These are phyloP conservation scores for Cystobasidium ongulense DNA, from an alignment of 768 basidiomycete genomes.

Conservation along the genomic window DNA sequence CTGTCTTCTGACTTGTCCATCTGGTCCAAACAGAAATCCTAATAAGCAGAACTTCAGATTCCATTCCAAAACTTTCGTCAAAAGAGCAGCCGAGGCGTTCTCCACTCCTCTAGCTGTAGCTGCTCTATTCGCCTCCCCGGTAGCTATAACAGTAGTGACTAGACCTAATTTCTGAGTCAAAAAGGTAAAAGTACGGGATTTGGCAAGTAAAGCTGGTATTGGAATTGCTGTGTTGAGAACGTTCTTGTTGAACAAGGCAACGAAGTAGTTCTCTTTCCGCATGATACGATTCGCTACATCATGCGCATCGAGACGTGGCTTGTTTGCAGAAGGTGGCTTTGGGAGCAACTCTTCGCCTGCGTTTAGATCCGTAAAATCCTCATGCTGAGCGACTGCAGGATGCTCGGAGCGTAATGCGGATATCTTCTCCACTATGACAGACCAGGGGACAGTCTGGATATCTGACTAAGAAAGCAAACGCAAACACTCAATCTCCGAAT, in stretches of 20 bases:
- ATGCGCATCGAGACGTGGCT: slow-evolving; percentile 82
- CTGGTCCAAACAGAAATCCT: slow-evolving; percentile 86
- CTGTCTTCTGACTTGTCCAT: slow-evolving; percentile 79
- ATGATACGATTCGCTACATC: slow-evolving; percentile 96
- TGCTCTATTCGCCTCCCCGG: slow-evolving; percentile 46
- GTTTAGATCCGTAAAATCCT: slow-evolving; percentile 3
- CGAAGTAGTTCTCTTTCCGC: slow-evolving; percentile 96
- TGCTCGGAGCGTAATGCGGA: slow-evolving; percentile 84
- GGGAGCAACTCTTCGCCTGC: neutral
- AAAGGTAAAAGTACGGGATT: neutral
- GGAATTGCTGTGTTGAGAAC: slow-evolving; percentile 79
- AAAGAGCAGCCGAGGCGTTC: slow-evolving; percentile 8
- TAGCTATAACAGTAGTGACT: slow-evolving; percentile 43
- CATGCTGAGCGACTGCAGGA: slow-evolving; percentile 70
- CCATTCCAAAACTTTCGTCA: slow-evolving; percentile 87
- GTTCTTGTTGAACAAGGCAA: slow-evolving; percentile 95
- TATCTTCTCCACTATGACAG: slow-evolving; percentile 83
- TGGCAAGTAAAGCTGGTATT: slow-evolving; percentile 50
- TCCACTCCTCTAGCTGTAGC: slow-evolving; percentile 40
- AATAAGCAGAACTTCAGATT: slow-evolving; percentile 91
- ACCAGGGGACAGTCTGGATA: slow-evolving; percentile 96
- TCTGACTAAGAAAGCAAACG: slow-evolving; percentile 58
- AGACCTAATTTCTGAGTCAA: neutral
- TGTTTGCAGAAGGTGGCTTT: neutral
- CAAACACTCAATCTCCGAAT: neutral